These are phyloP conservation scores for Penicillium antarcticum DNA, from an alignment of 495 filamentous ascomycete species.

Conservation along the genomic window DNA sequence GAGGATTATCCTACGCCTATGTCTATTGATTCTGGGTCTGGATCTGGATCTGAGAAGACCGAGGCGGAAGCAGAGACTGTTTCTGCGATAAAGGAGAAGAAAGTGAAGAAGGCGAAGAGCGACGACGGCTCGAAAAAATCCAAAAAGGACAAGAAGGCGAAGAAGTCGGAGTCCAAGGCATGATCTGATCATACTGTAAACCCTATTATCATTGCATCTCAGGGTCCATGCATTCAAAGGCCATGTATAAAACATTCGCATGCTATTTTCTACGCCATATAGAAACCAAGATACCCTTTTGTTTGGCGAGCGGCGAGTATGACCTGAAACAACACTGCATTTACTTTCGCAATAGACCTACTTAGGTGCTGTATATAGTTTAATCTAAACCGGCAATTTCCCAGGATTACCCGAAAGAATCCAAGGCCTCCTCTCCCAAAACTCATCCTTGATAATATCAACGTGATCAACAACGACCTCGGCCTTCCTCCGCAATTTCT, in stretches of 20 bases:
- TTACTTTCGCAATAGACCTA: not conserved
- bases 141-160: conserved; percentile 31
- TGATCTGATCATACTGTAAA: conserved; percentile 3
- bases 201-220: not conserved
- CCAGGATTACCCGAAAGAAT: conserved; percentile 73
- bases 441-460: conserved; percentile 91
- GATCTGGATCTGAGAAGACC: conserved; percentile 5
- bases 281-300: conserved; percentile 38
- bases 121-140: conserved; percentile 20
- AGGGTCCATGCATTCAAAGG: not conserved
- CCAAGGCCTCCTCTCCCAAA: conserved; percentile 87
- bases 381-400: conserved; percentile 54
- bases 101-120: conserved; percentile 25
- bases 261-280: conserved; percentile 19
- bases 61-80: conserved; percentile 3
- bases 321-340: not conserved
- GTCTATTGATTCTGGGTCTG: conserved; percentile 29
- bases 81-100: conserved; percentile 23
- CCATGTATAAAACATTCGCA: conserved; percentile 7
- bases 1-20: conserved; percentile 40
- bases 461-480: conserved; percentile 75
- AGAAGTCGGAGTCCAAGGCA: conserved; percentile 26
- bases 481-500: conserved; percentile 71
- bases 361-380: conserved; percentile 14
- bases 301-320: conserved; percentile 15